Evolutionary conservation across 441 rosid genomes (phyloP), one percentile per base, ranked within the genome.

Genomic region (Gossypium schwendimanii): DNA sequence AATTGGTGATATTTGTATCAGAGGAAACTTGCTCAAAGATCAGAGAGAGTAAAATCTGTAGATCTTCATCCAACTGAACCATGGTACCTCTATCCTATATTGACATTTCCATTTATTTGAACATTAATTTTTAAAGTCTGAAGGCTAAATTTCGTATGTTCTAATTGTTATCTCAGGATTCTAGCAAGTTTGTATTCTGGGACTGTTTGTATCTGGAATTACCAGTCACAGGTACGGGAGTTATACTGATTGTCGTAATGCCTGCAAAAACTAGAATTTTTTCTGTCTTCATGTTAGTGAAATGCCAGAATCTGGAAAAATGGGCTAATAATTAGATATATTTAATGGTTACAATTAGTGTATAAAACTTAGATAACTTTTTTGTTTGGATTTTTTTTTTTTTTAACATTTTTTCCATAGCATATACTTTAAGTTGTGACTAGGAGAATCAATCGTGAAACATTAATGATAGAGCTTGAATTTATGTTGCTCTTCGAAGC

Each of bases 21-120:
- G 96, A 85, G 85, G 70, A 86, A 87, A 78, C 86, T 90, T 76
- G 85, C 87, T 69, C 97, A 92, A 75, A 78, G 83, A 77, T 92
- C 95, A 15, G 97, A 92, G 77, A 88, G 97, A 82, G 94, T 92
- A 14, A 94, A 92, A 74, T 90, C 94, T 18, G 91, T 89, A 61
- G 97, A 90, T 84, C 83, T 92, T 20, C 97, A 92, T 78, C 93
- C 97, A 24, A 85, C 92, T 1, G 87, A 89, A 70, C 97, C 98
- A 90, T 94, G 98, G 97, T 94, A 79, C 24, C 67, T n/a, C 44
- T 17, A 17, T 58, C 65, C 26, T 63, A 70, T 15, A 20, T 73
- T 54, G 52, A 65, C 11, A 66, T 62, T 60, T 12, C 17, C 11
- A 15, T 57, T 3, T 4, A 15, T 24, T 66, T 49, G 8, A 18